Evolutionary conservation across 2,329 filamentous ascomycete genomes (phyloP).

Genomic region (Paecilomyces variotii): DNA sequence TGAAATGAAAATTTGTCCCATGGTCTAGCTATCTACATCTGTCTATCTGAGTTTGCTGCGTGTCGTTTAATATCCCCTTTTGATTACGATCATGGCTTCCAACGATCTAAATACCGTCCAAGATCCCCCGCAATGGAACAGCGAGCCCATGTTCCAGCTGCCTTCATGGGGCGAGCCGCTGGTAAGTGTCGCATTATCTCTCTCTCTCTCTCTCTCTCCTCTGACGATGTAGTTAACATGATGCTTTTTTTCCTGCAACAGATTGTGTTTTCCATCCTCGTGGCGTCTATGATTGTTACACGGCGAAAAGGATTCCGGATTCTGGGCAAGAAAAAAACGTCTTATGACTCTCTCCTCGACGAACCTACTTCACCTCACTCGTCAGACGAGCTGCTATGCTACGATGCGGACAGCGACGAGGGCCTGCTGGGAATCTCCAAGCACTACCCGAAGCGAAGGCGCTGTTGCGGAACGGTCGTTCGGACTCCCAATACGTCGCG

Average conservation of each 20-base stretch:
- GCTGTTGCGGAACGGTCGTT: conserved; percentile 41
- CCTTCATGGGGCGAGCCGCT: conserved; percentile 5
- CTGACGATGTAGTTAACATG: not conserved
- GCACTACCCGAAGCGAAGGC: conserved; percentile 41
- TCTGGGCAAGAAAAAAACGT: conserved; percentile 18
- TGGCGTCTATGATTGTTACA: conserved; percentile 42
- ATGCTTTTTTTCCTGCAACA: conserved; percentile 9
- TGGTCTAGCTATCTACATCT: not conserved
- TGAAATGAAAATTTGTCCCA: not conserved
- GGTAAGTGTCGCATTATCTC: not conserved
- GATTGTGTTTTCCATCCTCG: conserved; percentile 45
- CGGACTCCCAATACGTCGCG: conserved; percentile 52
- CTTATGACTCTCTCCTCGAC: conserved; percentile 24
- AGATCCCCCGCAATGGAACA: conserved; percentile 4
- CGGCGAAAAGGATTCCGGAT: conserved; percentile 39
- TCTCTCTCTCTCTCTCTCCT: not conserved
- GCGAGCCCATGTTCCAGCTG: conserved; percentile 5
- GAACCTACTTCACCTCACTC: conserved; percentile 24
- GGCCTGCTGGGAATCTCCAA: conserved; percentile 23
- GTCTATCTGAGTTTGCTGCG: not conserved
- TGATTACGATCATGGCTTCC: not conserved
- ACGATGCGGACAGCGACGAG: not conserved
- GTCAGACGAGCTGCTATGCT: conserved; percentile 30
- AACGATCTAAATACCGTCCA: not conserved
- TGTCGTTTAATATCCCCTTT: not conserved